These are phyloP conservation scores for Pseudogymnoascus sp. DNA, from an alignment of 2,329 filamentous ascomycete species.

Conservation along the genomic window DNA sequence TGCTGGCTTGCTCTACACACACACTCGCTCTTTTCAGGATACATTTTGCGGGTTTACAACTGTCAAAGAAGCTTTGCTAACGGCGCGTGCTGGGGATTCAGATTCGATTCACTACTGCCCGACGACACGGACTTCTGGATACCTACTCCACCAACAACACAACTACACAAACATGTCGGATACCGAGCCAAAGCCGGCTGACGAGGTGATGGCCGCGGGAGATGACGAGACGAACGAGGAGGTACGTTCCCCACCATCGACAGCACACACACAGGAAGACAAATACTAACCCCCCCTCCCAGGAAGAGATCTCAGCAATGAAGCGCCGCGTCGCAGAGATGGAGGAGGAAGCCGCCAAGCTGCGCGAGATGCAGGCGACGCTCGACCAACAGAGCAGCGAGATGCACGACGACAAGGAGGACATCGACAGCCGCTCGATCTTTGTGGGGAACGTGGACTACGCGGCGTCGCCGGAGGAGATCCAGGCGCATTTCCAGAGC, in stretches of 20 bases:
- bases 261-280: neutral
- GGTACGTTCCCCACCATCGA: slow-evolving; percentile 14
- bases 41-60: neutral
- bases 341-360: slow-evolving; percentile 80
- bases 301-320: slow-evolving; percentile 81
- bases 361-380: slow-evolving; percentile 77
- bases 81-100: neutral
- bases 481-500: slow-evolving; percentile 96
- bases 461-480: slow-evolving; percentile 91
- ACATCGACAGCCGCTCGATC: slow-evolving; percentile 88
- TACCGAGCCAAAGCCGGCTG: slow-evolving; percentile 19
- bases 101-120: neutral
- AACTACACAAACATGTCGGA: slow-evolving; percentile 22
- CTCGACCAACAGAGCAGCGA: slow-evolving; percentile 80
- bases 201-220: slow-evolving; percentile 18
- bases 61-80: neutral
- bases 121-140: neutral
- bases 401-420: slow-evolving; percentile 86
- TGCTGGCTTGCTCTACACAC: neutral
- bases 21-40: neutral
- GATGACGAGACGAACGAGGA: slow-evolving; percentile 27
- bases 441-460: slow-evolving; percentile 99
- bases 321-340: slow-evolving; percentile 81
- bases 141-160: neutral
- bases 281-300: neutral